Base-by-base conservation (phyloP, 1,284 basidiomycete species). In the Omphalotus olearius region DNA sequence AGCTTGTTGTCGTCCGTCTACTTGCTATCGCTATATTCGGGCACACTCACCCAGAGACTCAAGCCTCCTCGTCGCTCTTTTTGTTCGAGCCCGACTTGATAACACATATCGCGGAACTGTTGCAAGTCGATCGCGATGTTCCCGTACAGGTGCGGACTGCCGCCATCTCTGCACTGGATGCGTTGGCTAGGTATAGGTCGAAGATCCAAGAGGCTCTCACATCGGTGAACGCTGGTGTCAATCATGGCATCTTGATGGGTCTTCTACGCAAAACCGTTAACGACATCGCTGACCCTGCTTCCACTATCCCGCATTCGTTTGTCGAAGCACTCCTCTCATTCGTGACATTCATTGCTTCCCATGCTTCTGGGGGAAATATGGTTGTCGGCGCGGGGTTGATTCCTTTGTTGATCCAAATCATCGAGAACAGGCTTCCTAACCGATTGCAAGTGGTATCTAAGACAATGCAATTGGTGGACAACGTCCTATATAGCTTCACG, bases 321-420 rank as follows among this genome's bases (percentile, higher is more conserved):
- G 80, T 94, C 36, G 95, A 98, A 50, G 85, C 91, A 0, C 71
- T 98, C 17, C 72, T 98, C 56, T 84, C 86, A 20, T 91, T 99
- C 62, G 78, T 99, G 38, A 92, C 89, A 1, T 93, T 85, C 69
- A 81, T 99, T 57, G 85, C 92, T 11, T 87, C 88, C 16, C 88
- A 93, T 60, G 79, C 88, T 2, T 79, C 85, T 1, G 92, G 93
- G 28, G 92, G 91, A 30, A 92, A 89, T 62, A 91, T 97, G 87
- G 84, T 98, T 40, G 90, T 98, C 52, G 91, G 93, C n/a, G 95
- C 97, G n/a, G 97, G 97, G 2, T 73, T 98, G 42, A 80, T 99
- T 26, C 92, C 93, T 1, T 73, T 96, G 6, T 76, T 99, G 13
- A 85, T 97, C 48, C 91, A 96, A 61, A 74, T 96, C 48, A 84